Conservation (phyloP, 2,329 filamentous ascomycete species). For the Paracoccidioides brasiliensis region DNA sequence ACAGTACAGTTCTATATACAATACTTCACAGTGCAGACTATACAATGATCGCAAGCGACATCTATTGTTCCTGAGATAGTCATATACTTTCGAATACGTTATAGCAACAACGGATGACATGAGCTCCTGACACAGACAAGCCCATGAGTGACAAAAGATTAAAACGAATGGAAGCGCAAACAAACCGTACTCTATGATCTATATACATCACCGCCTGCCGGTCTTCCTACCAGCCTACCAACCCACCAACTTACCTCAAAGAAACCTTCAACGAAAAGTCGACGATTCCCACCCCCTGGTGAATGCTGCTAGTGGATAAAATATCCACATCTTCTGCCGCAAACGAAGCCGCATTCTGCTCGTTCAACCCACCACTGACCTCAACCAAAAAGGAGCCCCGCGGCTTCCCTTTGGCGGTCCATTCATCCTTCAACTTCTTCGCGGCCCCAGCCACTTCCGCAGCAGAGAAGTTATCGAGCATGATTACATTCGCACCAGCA, state of each 20-base stretch:
- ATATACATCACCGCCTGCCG: neutral
- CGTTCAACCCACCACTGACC: constrained; percentile 78
- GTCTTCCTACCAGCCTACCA: neutral
- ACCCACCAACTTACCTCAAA: constrained; percentile 15
- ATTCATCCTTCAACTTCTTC: constrained; percentile 61
- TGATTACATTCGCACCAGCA: constrained; percentile 87
- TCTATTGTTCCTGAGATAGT: too few relatives aligned
- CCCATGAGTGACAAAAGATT: neutral
- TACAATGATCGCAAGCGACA: too few relatives aligned
- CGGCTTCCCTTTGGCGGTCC: constrained; percentile 55
- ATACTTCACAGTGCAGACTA: too few relatives aligned
- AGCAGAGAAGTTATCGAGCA: constrained; percentile 90
- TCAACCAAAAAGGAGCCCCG: constrained; percentile 64
- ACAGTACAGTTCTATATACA: too few relatives aligned
- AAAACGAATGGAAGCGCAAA: neutral
- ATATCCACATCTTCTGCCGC: constrained; percentile 73
- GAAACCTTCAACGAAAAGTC: constrained; percentile 91
- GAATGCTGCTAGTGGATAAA: constrained; percentile 89
- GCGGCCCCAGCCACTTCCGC: constrained; percentile 66
- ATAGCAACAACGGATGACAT: too few relatives aligned
- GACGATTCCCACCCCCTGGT: constrained; percentile 85
- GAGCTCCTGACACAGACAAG: too few relatives aligned
- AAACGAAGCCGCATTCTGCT: constrained; percentile 71
- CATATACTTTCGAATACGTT: too few relatives aligned
- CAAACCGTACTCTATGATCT: neutral